Percentiles rank a stretch among this genome's conserved stretches.
Conservation (phyloP, 2,329 filamentous ascomycete genomes). For the Aspergillus pseudonomiae region DNA sequence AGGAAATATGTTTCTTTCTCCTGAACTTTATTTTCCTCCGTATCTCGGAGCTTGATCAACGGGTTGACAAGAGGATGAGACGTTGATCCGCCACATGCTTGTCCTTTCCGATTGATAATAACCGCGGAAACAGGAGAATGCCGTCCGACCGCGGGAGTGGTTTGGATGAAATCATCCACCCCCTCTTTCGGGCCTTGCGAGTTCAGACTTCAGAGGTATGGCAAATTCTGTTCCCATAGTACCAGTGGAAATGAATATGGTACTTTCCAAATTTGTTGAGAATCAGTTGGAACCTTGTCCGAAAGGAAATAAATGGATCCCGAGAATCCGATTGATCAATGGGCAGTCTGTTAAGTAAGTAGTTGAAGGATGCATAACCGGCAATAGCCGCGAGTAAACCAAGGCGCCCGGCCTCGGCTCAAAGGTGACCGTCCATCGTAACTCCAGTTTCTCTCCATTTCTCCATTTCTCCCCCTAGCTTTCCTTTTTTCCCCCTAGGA, state of each 20-base stretch:
- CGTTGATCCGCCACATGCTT: constrained; percentile 9
- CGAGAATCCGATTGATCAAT: constrained; percentile 6
- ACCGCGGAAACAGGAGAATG: constrained; percentile 9
- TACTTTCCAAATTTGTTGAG: not conserved
- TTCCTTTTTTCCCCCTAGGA: constrained; percentile 4
- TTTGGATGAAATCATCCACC: not conserved
- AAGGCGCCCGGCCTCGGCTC: constrained; percentile 2
- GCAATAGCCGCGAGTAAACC: constrained; percentile 8
- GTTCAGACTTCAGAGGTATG: not conserved
- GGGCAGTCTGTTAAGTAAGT: not conserved
- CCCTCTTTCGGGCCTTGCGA: not conserved
- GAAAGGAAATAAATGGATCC: not conserved
- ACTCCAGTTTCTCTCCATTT: constrained; percentile 8
- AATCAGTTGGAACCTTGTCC: not conserved
- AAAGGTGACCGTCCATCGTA: not conserved
- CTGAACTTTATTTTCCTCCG: not conserved
- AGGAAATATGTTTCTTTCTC: not conserved
- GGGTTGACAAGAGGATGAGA: not conserved
- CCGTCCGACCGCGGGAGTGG: constrained; percentile 16
- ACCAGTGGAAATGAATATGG: not conserved
- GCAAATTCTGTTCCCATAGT: not conserved
- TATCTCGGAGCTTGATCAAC: not conserved
- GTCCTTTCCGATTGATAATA: constrained; percentile 8
- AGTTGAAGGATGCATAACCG: constrained; percentile 3
- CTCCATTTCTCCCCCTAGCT: constrained; percentile 5